phyloP scores from a whole-genome alignment of 345 rosid species.

The Hypericum perforatum region DNA sequence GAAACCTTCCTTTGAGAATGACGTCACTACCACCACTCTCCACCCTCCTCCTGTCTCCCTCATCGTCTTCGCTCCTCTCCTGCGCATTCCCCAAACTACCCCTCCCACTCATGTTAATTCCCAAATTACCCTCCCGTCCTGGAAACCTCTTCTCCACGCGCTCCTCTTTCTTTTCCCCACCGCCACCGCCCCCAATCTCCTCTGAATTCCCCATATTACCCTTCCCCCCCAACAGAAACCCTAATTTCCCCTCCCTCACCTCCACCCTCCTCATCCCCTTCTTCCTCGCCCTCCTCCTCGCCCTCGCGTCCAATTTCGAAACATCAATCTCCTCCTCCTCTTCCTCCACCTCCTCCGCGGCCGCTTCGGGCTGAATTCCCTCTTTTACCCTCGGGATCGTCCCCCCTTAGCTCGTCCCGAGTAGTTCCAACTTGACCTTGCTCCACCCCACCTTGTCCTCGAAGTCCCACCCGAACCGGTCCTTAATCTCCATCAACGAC shows the following conservation, averaged over 20 bases:
- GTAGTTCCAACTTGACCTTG: slow-evolving; percentile 45
- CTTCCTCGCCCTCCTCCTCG: background rate
- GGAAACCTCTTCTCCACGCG: no score
- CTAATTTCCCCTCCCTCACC: background rate
- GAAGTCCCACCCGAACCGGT: slow-evolving; percentile 79
- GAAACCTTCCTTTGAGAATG: background rate
- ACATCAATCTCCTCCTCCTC: background rate
- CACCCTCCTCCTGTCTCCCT: background rate
- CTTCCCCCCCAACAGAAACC: background rate
- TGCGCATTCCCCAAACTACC: background rate
- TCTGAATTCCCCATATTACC: background rate
- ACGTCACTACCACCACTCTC: no score
- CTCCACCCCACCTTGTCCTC: slow-evolving; percentile 67
- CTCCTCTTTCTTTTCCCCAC: background rate
- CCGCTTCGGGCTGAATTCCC: slow-evolving; percentile 9
- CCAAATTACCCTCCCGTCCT: background rate
- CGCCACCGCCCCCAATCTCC: background rate
- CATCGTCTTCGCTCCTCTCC: background rate
- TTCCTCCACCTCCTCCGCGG: background rate
- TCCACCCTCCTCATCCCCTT: background rate
- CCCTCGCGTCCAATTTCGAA: background rate
- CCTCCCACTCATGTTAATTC: background rate
- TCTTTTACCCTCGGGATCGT: slow-evolving; percentile 49
- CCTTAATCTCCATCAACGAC: slow-evolving; percentile 55
- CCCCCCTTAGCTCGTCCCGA: slow-evolving; percentile 70